Evolutionary conservation across 495 filamentous ascomycete genomes (phyloP), one percentile per base, ranked within the genome.

Genomic region (Bathelium albidoporum): DNA sequence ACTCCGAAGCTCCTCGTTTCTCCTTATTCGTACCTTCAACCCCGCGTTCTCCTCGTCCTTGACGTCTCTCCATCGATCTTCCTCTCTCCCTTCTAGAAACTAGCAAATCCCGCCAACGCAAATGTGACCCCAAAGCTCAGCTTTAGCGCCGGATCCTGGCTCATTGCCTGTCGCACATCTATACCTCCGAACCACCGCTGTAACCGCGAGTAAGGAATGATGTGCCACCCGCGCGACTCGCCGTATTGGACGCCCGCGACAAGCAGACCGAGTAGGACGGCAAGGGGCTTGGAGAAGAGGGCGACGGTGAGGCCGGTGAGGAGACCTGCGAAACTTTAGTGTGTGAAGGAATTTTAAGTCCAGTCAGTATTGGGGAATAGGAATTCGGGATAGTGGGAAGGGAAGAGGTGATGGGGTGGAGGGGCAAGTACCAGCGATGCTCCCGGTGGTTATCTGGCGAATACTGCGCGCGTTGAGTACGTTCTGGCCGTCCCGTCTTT

Each of bases 101-200:
- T 74, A 72, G 81, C 83, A 76, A 94, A 89, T 0, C 87, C 87
- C 36, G 89, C 89, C 68, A 94, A 74, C 14, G 86, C 84, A 80
- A 94, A 93, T 32, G 87, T 88, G 4, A 78, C 66, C 11, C 87
- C 89, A 69, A 94, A 93, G 43, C 83, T 85, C 10, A 93, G 68
- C 79, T 92, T 94, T 70, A 95, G 90, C 0, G 86, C 86, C 22
- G 83, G 77, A 70, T 92, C 82, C 63, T 85, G 80, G 65, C 83
- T 81, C 62, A 94, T 73, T 2, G 83, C 80, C 1, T 79, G 79
- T 28, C 78, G 71, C 58, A 89, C n/a, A 69, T 88, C 77, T 28
- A 84, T 78, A 16, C 72, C 72, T 72, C 79, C 82, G 28, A 86
- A 75, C 66, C 83, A 85, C 60, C 78, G 75, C 64, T 87, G 83